Evolutionary conservation across 1,139 yeast genomes (phyloP), one percentile per base, ranked within the genome.

Genomic region (Hyphopichia khmerensis): DNA sequence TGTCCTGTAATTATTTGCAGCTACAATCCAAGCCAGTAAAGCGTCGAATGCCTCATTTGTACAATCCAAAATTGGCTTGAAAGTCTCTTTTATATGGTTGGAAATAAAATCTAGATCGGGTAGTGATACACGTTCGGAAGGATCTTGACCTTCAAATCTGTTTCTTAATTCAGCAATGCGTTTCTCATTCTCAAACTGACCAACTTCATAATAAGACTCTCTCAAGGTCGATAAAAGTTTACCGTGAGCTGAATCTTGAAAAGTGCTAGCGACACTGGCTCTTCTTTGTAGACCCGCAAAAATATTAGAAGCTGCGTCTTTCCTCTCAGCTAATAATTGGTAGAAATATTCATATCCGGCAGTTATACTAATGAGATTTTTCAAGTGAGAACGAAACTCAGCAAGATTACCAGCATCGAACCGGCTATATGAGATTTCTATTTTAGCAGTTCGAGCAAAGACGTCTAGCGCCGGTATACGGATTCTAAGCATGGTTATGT

Each of bases 301-400:
- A 13, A 32, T 35, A 10, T 41, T 40, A 7, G 40, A 41, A 9
- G 61, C 56, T 44, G 57, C 50, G 15, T 56, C 59, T 18, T 52
- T 57, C 27, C 65, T 49, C 41, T 64, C 66, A 40, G 61, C 64
- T 27, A 66, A 51, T 42, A 65, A 48, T 38, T 60, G 63, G 43
- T 67, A 67, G 44, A 59, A 64, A 42, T 61, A 61, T n/a, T 60
- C 65, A 43, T 58, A 65, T 2, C 67, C 59, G 3, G 68, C 56
- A 2, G 57, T 43, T 2, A 60, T 45, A 40, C 57, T 58, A 17
- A 64, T 46, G 6, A 65, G 40, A 34, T 57, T 59, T 36, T 63
- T 60, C 18, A 63, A 41, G 14, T 48, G 43, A 3, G 65, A 54
- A 23, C 68, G 48, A 30, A 64, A 51, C 42, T 64, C 63, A 3